phyloP scores from a whole-genome alignment of 2,329 filamentous ascomycete species.

The Fusarium irregulare region DNA sequence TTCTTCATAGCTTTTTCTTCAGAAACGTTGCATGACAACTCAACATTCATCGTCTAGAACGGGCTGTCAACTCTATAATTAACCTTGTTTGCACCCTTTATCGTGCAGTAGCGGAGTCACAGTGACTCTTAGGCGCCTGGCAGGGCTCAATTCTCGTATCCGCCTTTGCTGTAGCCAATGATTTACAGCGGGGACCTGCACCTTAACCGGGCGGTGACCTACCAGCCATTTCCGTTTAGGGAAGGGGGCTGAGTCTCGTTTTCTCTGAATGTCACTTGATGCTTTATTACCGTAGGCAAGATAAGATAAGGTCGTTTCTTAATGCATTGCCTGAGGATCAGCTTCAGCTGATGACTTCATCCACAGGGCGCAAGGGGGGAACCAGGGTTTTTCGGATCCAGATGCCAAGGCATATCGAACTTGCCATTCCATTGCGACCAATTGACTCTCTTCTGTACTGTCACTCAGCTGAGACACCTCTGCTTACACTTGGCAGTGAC shows the following conservation, averaged over 20 bases:
- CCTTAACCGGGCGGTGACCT: constrained; percentile 7
- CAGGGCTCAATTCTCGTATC: background rate
- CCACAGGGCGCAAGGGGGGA: background rate
- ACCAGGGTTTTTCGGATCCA: background rate
- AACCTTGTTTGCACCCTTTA: constrained; percentile 2
- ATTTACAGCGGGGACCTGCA: constrained; percentile 4
- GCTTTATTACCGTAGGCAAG: background rate
- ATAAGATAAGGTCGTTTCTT: background rate
- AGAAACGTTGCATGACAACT: background rate
- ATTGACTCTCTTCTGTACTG: background rate
- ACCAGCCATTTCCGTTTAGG: constrained; percentile 2
- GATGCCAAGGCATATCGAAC: background rate
- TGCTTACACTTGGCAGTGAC: background rate
- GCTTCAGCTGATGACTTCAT: constrained; percentile 12
- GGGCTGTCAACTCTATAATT: constrained; percentile 6
- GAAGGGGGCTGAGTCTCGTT: background rate
- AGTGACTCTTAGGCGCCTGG: background rate
- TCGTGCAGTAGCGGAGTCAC: background rate
- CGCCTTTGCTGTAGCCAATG: background rate
- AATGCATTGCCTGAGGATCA: background rate
- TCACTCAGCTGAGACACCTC: background rate
- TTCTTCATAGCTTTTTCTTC: background rate
- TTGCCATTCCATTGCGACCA: background rate
- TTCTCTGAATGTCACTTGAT: background rate
- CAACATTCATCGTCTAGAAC: background rate